These are phyloP conservation scores for Coriolopsis trogii DNA, from an alignment of 1,284 basidiomycete species.

Conservation along the genomic window DNA sequence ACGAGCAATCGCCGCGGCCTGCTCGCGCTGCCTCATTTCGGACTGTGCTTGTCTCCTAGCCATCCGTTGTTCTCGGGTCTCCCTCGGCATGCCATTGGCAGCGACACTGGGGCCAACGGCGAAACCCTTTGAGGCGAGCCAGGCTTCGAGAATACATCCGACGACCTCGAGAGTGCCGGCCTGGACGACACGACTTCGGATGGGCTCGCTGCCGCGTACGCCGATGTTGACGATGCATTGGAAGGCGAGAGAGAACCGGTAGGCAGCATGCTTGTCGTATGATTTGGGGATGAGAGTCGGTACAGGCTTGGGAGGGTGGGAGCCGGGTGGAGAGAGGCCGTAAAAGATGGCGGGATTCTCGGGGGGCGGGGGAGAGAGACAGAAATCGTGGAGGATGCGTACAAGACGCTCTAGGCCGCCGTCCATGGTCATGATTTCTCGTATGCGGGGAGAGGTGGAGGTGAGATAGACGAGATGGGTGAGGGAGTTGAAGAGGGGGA, in stretches of 20 bases:
- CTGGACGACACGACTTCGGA: slow-evolving; percentile 92
- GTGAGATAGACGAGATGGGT: slow-evolving; percentile 97
- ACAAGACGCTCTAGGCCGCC: slow-evolving; percentile 96
- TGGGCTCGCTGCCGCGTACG: slow-evolving; percentile 92
- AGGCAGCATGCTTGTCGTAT: slow-evolving; percentile 84
- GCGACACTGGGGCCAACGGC: slow-evolving; percentile 71
- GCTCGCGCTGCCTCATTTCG: slow-evolving; percentile 59
- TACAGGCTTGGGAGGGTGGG: slow-evolving; percentile 51
- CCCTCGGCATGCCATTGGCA: slow-evolving; percentile 63
- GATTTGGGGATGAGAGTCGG: slow-evolving; percentile 68
- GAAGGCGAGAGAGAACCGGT: slow-evolving; percentile 90
- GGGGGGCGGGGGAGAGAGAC: slow-evolving; percentile 73
- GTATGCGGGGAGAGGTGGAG: slow-evolving; percentile 95
- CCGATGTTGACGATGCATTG: slow-evolving; percentile 99
- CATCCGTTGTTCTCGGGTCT: slow-evolving; percentile 71
- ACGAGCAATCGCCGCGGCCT: slow-evolving; percentile 57
- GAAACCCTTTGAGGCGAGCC: slow-evolving; percentile 84
- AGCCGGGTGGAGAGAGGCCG: slow-evolving; percentile 66
- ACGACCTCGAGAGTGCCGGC: slow-evolving; percentile 95
- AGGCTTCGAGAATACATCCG: slow-evolving; percentile 92
- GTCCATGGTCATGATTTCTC: slow-evolving; percentile 97
- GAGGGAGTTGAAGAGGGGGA: slow-evolving; percentile 96
- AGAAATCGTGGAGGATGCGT: slow-evolving; percentile 89
- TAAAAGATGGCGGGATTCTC: slow-evolving; percentile 75
- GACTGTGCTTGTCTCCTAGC: slow-evolving; percentile 57